Evolutionary conservation across 106 monocot species (phyloP).

Genomic region (Allium fistulosum): DNA sequence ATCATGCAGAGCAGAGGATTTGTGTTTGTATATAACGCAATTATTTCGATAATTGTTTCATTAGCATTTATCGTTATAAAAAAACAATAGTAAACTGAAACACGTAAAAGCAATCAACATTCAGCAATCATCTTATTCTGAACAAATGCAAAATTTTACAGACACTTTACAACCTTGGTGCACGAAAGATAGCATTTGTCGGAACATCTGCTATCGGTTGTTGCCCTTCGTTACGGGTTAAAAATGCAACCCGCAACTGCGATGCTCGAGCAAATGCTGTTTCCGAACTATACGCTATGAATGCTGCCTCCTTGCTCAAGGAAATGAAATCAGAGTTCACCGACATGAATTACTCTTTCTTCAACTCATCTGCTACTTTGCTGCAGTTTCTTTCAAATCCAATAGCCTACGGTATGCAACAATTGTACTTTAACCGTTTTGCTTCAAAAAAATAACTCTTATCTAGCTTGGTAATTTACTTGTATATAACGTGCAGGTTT

Average conservation of each 20-base stretch:
- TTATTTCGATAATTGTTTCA: too few species aligned
- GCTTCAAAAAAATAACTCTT: neutral
- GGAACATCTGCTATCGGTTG: slow-evolving; percentile 71
- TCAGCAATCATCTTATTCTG: too few species aligned
- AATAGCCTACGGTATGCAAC: slow-evolving; percentile 17
- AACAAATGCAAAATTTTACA: slow-evolving; percentile 12
- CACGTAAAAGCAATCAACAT: too few species aligned
- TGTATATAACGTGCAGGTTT: slow-evolving; percentile 19
- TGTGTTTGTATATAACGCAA: too few species aligned
- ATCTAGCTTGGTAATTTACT: neutral
- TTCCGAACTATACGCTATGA: slow-evolving; percentile 28
- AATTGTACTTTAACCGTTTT: neutral
- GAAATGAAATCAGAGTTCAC: slow-evolving; percentile 32
- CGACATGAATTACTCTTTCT: slow-evolving; percentile 48
- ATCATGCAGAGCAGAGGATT: too few species aligned
- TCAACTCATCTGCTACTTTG: slow-evolving; percentile 23
- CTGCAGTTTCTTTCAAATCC: slow-evolving; percentile 26
- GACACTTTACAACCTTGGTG: slow-evolving; percentile 70
- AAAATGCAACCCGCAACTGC: slow-evolving; percentile 32
- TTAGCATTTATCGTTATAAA: too few species aligned
- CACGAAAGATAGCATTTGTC: slow-evolving; percentile 52
- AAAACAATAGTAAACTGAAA: too few species aligned
- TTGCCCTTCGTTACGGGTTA: slow-evolving; percentile 41
- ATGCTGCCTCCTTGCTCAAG: slow-evolving; percentile 15
- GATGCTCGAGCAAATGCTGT: slow-evolving; percentile 24